phyloP scores from a whole-genome alignment of 2,329 filamentous ascomycete species.

The Aspergillus terreus region DNA sequence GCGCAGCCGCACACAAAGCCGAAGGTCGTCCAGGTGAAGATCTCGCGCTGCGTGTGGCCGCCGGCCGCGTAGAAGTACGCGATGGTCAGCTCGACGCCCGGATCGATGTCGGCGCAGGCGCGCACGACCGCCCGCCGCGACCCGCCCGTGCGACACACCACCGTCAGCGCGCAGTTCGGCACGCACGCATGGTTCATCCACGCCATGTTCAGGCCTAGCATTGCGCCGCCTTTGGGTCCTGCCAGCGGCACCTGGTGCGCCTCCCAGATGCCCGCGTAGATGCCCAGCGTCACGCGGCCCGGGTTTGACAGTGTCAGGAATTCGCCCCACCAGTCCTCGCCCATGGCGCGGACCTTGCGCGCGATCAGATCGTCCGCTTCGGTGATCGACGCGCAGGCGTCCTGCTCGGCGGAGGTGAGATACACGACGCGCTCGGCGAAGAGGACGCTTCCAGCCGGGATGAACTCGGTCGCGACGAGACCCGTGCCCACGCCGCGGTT shows the following conservation, averaged over 20 bases:
- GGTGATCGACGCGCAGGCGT: neutral
- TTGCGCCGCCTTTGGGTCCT: neutral
- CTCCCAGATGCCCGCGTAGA: conserved; percentile 8
- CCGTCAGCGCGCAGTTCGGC: conserved; percentile 17
- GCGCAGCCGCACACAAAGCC: conserved; percentile 24
- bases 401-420: neutral
- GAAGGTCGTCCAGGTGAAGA: conserved; percentile 9
- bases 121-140: conserved; percentile 9
- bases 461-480: conserved; percentile 8
- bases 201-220: conserved; percentile 12
- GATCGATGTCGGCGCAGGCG: conserved; percentile 15
- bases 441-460: conserved; percentile 8
- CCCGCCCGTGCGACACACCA: conserved; percentile 1
- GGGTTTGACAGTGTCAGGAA: conserved; percentile 5
- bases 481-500: conserved; percentile 6
- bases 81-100: conserved; percentile 24
- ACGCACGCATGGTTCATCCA: conserved; percentile 25
- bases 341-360: conserved; percentile 7
- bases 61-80: conserved; percentile 14
- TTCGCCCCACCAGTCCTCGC: conserved; percentile 8
- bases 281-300: neutral
- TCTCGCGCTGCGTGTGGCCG: conserved; percentile 6
- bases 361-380: conserved; percentile 4
- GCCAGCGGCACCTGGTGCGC: conserved; percentile 2
- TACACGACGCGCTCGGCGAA: conserved; percentile 9